Conservation (phyloP, 805 yeast genomes). For the Isabelozyma heimii region DNA sequence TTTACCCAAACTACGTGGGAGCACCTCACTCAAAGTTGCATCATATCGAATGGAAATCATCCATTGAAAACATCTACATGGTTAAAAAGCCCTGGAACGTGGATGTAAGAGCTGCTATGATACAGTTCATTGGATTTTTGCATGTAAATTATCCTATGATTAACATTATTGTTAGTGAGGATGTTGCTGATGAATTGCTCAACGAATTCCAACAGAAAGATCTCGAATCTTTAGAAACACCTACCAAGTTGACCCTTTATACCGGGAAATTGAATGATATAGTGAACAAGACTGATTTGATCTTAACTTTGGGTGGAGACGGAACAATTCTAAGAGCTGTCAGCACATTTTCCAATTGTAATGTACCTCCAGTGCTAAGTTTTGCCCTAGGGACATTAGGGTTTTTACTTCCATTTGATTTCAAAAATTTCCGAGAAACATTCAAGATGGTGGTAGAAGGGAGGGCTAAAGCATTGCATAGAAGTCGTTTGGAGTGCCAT, state of each 20-base stretch:
- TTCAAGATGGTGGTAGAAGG: constrained; percentile 66
- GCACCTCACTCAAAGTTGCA: constrained; percentile 61
- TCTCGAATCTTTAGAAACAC: constrained; percentile 19
- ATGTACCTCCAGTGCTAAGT: constrained; percentile 86
- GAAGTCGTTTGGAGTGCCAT: constrained; percentile 79
- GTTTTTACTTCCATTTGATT: constrained; percentile 83
- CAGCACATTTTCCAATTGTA: constrained; percentile 64
- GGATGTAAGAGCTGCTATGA: constrained; percentile 63
- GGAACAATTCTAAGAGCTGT: constrained; percentile 89
- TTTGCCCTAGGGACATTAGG: constrained; percentile 92
- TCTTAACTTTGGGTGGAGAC: constrained; percentile 94
- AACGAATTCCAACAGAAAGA: constrained; percentile 13
- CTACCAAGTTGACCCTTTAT: constrained; percentile 25
- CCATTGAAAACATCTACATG: constrained; percentile 70
- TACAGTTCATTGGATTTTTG: constrained; percentile 59
- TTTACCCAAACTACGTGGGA: constrained; percentile 50
- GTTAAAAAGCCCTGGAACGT: constrained; percentile 83
- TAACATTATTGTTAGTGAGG: constrained; percentile 74
- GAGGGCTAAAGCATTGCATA: constrained; percentile 67
- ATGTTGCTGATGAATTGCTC: constrained; percentile 69
- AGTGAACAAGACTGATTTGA: constrained; percentile 65
- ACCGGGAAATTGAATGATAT: constrained; percentile 59
- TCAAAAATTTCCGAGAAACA: constrained; percentile 54
- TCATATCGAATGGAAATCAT: constrained; percentile 66
- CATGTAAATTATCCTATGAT: constrained; percentile 63